Base-by-base conservation (phyloP, 2,329 filamentous ascomycete species). In the Ceratocystiopsis brevicomis region DNA sequence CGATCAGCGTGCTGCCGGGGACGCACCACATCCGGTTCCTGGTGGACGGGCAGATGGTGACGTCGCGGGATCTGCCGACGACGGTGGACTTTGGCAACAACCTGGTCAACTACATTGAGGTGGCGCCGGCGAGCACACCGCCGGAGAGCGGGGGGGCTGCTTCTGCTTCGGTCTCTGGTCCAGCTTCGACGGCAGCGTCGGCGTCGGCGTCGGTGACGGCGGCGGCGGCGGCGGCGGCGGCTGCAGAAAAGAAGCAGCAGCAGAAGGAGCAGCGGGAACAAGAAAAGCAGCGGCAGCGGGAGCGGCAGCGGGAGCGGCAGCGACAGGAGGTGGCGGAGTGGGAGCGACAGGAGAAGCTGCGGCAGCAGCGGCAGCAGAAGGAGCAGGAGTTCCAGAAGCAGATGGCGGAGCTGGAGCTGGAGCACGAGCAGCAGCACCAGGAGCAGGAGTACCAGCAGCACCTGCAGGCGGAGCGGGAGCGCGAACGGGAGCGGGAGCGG, bases 41-140 rank as follows among this genome's bases (percentile, higher is more conserved):
- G 51, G 86, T 95, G 41, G 88, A 96, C 61, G 83, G 82, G 46
- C 79, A 88, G 55, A 94, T 95, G 85, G 75, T 80, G 57, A 90
- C 86, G 14, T 90, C 85, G 15, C 77, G 82, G 47, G 76, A 81
- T 50, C 68, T 95, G 44, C 88, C 90, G 14, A 96, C 90, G 0
- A 93, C 90, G 2, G 90, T 98, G 46, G 90, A 98, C 59, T 95
- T 92, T 59, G 92, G 86, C 50, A 96, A 96, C 63, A 93, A 94
- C 57, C 69, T 98, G 16, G 88, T 98, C 61, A 98, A 98, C 62
- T 98, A 96, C 58, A 84, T 98, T 55, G 90, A 98, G 64, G 82
- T 96, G 48, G 83, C 73, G 53, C 76, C 83, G 34, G 79, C 86
- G 44, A 80, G 87, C 54, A 61, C 78, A 30, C 65, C 67, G 12